Evolutionary conservation across 805 yeast species (phyloP).

Genomic region (Teunomyces aglyptinius): DNA sequence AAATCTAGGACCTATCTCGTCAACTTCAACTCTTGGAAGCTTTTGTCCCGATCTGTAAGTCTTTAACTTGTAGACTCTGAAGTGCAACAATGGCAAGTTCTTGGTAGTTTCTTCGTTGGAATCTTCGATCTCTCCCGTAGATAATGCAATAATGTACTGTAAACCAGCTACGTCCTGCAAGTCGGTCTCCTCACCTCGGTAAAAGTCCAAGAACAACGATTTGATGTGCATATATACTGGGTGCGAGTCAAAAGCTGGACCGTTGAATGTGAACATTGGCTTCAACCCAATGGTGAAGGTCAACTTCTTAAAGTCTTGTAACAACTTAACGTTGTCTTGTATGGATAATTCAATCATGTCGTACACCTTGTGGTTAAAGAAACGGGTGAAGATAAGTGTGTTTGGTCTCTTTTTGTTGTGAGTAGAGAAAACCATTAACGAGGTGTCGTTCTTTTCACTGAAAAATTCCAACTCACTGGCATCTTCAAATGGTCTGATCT

Average conservation of each 20-base stretch:
- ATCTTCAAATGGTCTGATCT: conserved; percentile 91
- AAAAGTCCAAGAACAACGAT: conserved; percentile 87
- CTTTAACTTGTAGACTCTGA: conserved; percentile 86
- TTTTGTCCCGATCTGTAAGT: conserved; percentile 82
- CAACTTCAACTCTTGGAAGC: conserved; percentile 89
- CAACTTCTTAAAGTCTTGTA: conserved; percentile 73
- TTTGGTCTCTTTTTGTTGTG: conserved; percentile 91
- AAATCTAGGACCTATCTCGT: conserved; percentile 93
- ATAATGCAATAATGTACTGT: conserved; percentile 83
- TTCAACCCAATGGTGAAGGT: conserved; percentile 88
- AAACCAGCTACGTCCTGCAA: conserved; percentile 92
- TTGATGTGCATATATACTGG: conserved; percentile 84
- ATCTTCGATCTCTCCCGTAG: conserved; percentile 74
- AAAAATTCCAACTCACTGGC: conserved; percentile 81
- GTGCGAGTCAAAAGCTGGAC: conserved; percentile 85
- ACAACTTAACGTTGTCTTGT: conserved; percentile 60
- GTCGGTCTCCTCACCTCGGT: conserved; percentile 77
- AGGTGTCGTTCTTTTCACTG: conserved; percentile 90
- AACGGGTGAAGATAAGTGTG: conserved; percentile 81
- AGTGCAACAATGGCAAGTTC: conserved; percentile 74
- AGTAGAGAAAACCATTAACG: conserved; percentile 75
- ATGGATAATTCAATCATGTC: conserved; percentile 92
- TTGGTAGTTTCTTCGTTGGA: conserved; percentile 54
- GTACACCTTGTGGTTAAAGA: conserved; percentile 84
- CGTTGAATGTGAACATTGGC: conserved; percentile 93